Percentiles rank a stretch among this genome's conserved stretches.
Evolutionary conservation across 306 rosid species (phyloP).

Genomic region (Lathyrus aphaca): DNA sequence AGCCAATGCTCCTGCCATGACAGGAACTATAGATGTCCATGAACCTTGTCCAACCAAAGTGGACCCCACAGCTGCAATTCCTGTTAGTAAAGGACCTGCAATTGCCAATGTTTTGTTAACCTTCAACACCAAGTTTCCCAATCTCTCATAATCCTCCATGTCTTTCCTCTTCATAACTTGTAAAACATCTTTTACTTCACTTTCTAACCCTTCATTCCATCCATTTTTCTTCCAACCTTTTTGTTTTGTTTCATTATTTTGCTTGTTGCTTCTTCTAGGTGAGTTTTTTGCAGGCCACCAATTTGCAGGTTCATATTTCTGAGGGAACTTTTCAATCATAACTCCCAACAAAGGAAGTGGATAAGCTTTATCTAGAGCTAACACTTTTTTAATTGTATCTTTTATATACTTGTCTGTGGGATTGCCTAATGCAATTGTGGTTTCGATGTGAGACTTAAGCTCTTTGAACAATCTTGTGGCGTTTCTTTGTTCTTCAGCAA

Average conservation of each 20-base stretch:
- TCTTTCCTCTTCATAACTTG: constrained; percentile 70
- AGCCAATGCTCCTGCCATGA: constrained; percentile 64
- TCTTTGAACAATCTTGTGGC: constrained; percentile 70
- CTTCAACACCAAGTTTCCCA: constrained; percentile 70
- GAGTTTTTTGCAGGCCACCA: constrained; percentile 73
- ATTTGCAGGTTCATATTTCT: constrained; percentile 57
- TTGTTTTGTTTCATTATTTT: constrained; percentile 9
- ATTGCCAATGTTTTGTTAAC: constrained; percentile 63
- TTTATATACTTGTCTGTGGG: constrained; percentile 51
- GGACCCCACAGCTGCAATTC: constrained; percentile 69
- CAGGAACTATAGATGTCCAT: constrained; percentile 43
- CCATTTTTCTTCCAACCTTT: constrained; percentile 51
- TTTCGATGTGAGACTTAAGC: constrained; percentile 57
- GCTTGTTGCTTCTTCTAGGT: background rate
- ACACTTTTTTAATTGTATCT: constrained; percentile 50
- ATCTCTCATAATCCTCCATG: constrained; percentile 68
- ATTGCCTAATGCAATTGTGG: constrained; percentile 40
- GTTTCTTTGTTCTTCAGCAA: constrained; percentile 84
- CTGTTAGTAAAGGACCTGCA: constrained; percentile 73
- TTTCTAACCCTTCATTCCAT: constrained; percentile 66
- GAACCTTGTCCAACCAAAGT: constrained; percentile 51
- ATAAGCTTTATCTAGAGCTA: constrained; percentile 76
- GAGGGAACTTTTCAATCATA: constrained; percentile 84
- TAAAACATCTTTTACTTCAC: constrained; percentile 54
- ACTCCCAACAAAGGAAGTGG: constrained; percentile 84